Conservation (phyloP, 257 asterid species). For the Datura wrightii region DNA sequence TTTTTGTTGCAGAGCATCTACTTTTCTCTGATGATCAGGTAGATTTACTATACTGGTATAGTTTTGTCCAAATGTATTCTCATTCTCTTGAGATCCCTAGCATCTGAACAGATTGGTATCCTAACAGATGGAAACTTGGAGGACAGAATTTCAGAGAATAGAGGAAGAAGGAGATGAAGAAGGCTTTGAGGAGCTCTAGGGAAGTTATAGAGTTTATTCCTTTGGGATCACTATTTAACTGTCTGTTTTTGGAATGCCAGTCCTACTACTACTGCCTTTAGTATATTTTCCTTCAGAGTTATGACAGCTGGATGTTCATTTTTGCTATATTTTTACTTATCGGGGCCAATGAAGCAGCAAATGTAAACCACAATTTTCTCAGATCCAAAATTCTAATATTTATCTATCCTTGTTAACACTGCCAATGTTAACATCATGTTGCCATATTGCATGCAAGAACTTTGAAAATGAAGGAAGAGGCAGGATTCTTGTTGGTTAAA, state of each 20-base stretch:
- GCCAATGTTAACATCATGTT: not conserved
- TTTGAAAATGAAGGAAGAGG: not conserved
- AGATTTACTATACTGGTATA: not conserved
- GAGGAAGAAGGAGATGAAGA: constrained; percentile 91
- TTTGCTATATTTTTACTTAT: not conserved
- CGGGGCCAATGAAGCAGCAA: not conserved
- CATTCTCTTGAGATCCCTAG: not conserved
- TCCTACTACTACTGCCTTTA: not conserved
- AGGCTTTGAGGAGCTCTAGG: constrained; percentile 83
- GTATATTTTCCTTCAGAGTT: not conserved
- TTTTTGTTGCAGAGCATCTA: constrained; percentile 76
- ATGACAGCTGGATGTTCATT: not conserved
- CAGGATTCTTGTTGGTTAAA: not conserved
- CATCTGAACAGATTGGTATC: not conserved
- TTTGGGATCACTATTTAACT: not conserved
- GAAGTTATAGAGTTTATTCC: not conserved
- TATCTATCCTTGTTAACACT: not conserved
- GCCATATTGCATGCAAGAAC: not conserved
- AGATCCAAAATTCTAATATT: not conserved
- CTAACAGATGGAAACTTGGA: constrained; percentile 77
- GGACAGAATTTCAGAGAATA: constrained; percentile 70
- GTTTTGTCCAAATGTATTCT: not conserved
- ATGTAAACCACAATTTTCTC: not conserved
- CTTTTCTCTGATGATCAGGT: constrained; percentile 91
- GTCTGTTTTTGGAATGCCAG: not conserved